These are phyloP conservation scores for Coemansia sp. DNA, from an alignment of 192 early-diverging fungal genomes.

Conservation along the genomic window DNA sequence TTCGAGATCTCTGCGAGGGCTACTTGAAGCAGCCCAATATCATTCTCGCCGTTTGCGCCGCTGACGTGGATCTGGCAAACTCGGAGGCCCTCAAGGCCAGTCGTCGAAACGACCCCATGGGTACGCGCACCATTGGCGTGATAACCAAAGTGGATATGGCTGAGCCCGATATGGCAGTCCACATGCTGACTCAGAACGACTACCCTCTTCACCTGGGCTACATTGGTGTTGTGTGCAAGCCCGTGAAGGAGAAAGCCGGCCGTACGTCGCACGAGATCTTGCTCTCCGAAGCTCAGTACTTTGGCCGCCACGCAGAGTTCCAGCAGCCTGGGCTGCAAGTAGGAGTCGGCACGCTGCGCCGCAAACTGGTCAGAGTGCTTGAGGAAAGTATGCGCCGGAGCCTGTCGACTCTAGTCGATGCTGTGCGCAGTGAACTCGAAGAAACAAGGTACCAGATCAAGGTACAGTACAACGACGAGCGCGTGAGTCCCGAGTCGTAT, in stretches of 20 bases:
- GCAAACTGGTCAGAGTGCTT: conserved; percentile 84
- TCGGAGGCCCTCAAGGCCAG: conserved; percentile 81
- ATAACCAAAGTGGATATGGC: conserved; percentile 91
- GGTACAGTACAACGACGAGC: conserved; percentile 97
- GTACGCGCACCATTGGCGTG: conserved; percentile 80
- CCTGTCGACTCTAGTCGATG: conserved; percentile 82
- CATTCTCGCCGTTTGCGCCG: conserved; percentile 82
- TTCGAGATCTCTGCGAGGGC: conserved; percentile 81
- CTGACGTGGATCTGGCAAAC: conserved; percentile 87
- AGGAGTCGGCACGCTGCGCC: conserved; percentile 85
- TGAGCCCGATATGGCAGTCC: conserved; percentile 74
- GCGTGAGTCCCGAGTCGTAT: conserved; percentile 94
- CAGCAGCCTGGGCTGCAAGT: conserved; percentile 65
- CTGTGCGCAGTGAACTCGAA: conserved; percentile 93
- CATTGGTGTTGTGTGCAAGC: conserved; percentile 93
- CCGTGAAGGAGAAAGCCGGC: conserved; percentile 43
- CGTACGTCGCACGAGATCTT: conserved; percentile 30
- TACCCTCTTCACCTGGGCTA: conserved; percentile 96
- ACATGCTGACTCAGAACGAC: conserved; percentile 86
- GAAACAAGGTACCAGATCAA: conserved; percentile 98
- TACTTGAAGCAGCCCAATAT: conserved; percentile 83
- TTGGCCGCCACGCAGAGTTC: conserved; percentile 59
- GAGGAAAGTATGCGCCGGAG: conserved; percentile 91
- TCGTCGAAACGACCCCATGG: conserved; percentile 78
- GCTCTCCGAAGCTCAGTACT: conserved; percentile 64